These are phyloP conservation scores for Claviceps digitariae DNA, from an alignment of 2,329 filamentous ascomycete species.

Conservation along the genomic window DNA sequence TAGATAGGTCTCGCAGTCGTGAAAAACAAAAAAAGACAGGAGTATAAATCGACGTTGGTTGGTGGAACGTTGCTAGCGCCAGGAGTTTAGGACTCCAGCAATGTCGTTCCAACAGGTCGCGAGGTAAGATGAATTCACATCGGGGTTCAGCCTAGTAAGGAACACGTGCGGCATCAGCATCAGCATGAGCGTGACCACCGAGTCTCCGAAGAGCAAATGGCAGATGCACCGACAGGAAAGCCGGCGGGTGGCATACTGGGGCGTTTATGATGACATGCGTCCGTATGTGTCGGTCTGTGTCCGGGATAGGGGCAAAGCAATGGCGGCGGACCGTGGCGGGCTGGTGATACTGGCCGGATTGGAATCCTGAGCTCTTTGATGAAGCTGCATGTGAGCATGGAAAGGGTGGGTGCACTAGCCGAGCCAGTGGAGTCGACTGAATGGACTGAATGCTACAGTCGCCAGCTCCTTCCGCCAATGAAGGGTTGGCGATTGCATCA, in stretches of 20 bases:
- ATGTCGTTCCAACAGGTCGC: not conserved
- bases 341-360: not conserved
- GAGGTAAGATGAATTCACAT: not conserved
- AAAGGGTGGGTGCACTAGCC: not conserved
- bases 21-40: not conserved
- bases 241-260: not conserved
- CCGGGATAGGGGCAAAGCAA: not conserved
- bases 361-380: not conserved
- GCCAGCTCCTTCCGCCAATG: too few relatives aligned
- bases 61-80: not conserved
- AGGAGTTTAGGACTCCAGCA: not conserved
- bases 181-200: too few relatives aligned
- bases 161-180: too few relatives aligned
- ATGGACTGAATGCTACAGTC: too few relatives aligned
- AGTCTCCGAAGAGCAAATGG: too few relatives aligned
- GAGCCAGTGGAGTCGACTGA: slow-evolving; percentile 2
- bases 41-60: not conserved
- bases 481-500: too few relatives aligned
- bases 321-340: not conserved
- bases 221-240: too few relatives aligned
- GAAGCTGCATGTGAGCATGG: too few relatives aligned
- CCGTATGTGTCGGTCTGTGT: not conserved
- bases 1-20: not conserved
- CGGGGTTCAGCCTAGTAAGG: not conserved
- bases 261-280: not conserved